These are phyloP conservation scores for Podila minutissima DNA, from an alignment of 192 early-diverging fungal genomes.

Conservation along the genomic window DNA sequence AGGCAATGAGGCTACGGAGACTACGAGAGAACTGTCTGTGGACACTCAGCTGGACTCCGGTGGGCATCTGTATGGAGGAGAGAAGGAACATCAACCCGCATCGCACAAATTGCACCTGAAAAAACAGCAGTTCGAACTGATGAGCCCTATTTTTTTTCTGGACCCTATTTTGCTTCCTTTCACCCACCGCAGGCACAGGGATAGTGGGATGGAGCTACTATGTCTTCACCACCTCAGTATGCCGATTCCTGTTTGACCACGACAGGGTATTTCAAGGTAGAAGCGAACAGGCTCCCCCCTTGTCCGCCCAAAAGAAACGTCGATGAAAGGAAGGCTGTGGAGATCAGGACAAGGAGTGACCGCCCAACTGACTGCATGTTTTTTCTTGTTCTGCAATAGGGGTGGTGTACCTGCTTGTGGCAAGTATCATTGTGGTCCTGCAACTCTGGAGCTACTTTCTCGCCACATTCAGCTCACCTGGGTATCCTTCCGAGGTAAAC, in stretches of 20 bases:
- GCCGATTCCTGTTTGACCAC: constrained; percentile 30
- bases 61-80: constrained; percentile 29
- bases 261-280: constrained; percentile 37
- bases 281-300: background rate
- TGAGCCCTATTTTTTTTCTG: background rate
- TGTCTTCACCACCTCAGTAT: constrained; percentile 35
- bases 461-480: constrained; percentile 42
- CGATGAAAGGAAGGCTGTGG: background rate
- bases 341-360: background rate
- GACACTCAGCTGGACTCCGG: constrained; percentile 25
- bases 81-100: background rate
- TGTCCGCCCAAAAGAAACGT: background rate
- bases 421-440: constrained; percentile 17
- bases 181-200: constrained; percentile 6
- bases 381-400: constrained; percentile 6
- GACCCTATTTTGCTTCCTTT: background rate
- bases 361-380: background rate
- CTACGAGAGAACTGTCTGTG: constrained; percentile 24
- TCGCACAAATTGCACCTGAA: background rate
- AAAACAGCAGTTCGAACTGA: background rate
- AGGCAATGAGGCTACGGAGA: constrained; percentile 27
- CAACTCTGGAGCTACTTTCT: constrained; percentile 50
- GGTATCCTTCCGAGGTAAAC: constrained; percentile 43
- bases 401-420: constrained; percentile 4
- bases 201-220: constrained; percentile 35